Base-by-base conservation (phyloP, 2,329 filamentous ascomycete genomes). In the Trichophyton simii region DNA sequence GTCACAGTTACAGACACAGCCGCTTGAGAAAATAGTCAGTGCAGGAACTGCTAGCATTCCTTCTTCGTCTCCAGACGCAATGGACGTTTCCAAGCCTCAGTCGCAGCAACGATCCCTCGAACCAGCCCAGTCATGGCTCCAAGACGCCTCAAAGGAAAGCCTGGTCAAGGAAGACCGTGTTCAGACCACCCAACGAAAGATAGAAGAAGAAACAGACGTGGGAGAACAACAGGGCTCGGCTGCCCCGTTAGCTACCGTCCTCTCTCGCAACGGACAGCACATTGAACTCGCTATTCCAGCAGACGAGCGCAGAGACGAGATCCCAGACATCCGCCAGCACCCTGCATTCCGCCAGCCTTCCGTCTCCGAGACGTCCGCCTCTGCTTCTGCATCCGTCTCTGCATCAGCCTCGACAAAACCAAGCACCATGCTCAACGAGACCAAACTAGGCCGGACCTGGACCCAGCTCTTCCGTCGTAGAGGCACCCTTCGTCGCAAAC, bases 381-480 rank as follows among this genome's bases (percentile, higher is more conserved):
- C 34, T 13, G 34, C 34, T 11, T 38, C 34, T 11, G 34, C 11
- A 13, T 38, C 34, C 3, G 34, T 13, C 9, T 38, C 34, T 38
- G 34, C 34, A 38, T 38, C 34, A 11, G 34, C 70, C 9, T 58
- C 55, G n/a, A 28, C 55, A 34, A 58, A 63, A 79, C 69, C 72
- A 54, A 79, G 80, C n/a, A 76, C 79, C 13, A 50, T 25, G 13
- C 80, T 80, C 41, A 76, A 76, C 3, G 72, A 58, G 31, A 38
- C 55, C 55, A 79, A 41, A 78, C 44, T 73, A 71, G 28, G 61
- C 20, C 63, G 63, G 5, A 74, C 86, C 0, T 88, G 91, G 79
- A 83, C 85, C 3, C 85, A 88, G 0, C 82, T 96, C 41, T 89
- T 96, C 74, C 31, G 38, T 11, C 84, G 83, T 68, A 87, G 87